phyloP scores from a whole-genome alignment of 257 asterid species.

The Asclepias syriaca region DNA sequence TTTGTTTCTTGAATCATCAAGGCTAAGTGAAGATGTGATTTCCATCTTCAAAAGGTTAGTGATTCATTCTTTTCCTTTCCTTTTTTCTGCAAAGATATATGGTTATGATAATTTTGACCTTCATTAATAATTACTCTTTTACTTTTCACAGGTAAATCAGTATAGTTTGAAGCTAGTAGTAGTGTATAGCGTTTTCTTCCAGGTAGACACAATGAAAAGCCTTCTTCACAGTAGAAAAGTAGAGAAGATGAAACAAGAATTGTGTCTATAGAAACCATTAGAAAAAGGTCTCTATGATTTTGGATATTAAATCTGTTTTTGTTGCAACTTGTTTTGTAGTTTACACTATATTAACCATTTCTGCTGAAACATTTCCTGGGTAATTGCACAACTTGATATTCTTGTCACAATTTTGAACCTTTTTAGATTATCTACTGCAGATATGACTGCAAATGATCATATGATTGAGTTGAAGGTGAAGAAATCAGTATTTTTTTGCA shows the following conservation, averaged over 20 bases:
- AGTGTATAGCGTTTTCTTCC: not conserved
- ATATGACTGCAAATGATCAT: too few relatives aligned
- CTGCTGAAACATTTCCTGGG: too few relatives aligned
- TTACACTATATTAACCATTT: too few relatives aligned
- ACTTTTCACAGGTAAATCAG: not conserved
- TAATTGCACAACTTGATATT: too few relatives aligned
- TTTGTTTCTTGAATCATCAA: slow-evolving; percentile 41
- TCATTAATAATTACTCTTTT: not conserved
- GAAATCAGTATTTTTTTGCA: too few relatives aligned
- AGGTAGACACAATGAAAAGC: too few relatives aligned
- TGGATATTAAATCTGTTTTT: not conserved
- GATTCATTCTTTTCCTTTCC: not conserved
- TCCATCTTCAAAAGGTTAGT: slow-evolving; percentile 43
- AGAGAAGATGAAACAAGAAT: not conserved
- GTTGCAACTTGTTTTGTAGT: not conserved
- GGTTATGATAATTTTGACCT: not conserved
- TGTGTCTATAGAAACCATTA: not conserved
- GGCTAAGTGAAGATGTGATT: slow-evolving; percentile 43
- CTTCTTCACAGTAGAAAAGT: not conserved
- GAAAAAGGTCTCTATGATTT: not conserved
- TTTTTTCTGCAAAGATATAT: not conserved
- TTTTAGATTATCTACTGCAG: too few relatives aligned
- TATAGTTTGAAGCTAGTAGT: not conserved
- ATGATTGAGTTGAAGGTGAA: too few relatives aligned
- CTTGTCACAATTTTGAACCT: too few relatives aligned